These are phyloP conservation scores for Cercospora zeina DNA, from an alignment of 2,329 filamentous ascomycete genomes.

Conservation along the genomic window DNA sequence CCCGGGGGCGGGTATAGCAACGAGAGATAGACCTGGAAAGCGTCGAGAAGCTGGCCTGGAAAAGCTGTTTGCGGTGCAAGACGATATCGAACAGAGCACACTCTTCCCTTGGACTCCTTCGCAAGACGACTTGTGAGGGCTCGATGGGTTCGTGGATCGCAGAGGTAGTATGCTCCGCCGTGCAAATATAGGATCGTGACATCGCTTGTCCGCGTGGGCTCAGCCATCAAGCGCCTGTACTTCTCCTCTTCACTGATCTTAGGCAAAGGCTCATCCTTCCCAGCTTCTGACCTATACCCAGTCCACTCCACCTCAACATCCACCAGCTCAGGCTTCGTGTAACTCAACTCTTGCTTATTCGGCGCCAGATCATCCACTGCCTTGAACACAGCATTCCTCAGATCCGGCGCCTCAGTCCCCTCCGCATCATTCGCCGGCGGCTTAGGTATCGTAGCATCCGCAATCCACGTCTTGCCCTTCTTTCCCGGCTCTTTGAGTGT, in stretches of 20 bases:
- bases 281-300: slow-evolving; percentile 62
- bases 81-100: slow-evolving; percentile 72
- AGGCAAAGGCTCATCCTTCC: slow-evolving; percentile 54
- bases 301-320: slow-evolving; percentile 75
- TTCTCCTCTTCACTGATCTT: slow-evolving; percentile 62
- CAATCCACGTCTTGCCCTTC: slow-evolving; percentile 80
- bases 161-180: slow-evolving; percentile 71
- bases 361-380: slow-evolving; percentile 40
- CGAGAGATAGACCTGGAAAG: slow-evolving; percentile 68
- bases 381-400: slow-evolving; percentile 56
- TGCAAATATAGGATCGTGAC: slow-evolving; percentile 73
- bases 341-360: slow-evolving; percentile 45
- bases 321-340: slow-evolving; percentile 54
- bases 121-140: slow-evolving; percentile 61
- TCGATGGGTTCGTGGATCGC: slow-evolving; percentile 70
- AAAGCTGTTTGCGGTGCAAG: slow-evolving; percentile 74
- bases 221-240: slow-evolving; percentile 66
- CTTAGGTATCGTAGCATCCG: slow-evolving; percentile 63
- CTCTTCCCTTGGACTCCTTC: slow-evolving; percentile 65
- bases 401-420: slow-evolving; percentile 44
- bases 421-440: slow-evolving; percentile 54
- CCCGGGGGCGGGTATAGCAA: slow-evolving; percentile 70
- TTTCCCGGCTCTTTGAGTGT: slow-evolving; percentile 64
- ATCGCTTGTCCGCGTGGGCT: slow-evolving; percentile 56
- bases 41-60: slow-evolving; percentile 72